Evolutionary conservation across 1,139 yeast genomes (phyloP).

Genomic region (Geotrichum macrosporum): DNA sequence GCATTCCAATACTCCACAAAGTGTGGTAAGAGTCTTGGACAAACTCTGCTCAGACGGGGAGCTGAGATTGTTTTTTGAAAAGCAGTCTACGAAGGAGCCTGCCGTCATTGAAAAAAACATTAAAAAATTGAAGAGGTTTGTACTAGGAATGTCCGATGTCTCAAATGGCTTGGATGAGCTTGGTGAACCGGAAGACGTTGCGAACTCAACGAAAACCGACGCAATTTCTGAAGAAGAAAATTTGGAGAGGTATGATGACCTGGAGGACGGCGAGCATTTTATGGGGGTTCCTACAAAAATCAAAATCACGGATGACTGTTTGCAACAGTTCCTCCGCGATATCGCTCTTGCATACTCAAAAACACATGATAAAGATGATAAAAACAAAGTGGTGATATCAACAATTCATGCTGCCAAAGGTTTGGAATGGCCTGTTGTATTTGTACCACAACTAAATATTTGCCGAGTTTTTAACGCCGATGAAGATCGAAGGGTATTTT

Average conservation of each 20-base stretch:
- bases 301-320: conserved; percentile 9
- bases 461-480: conserved; percentile 45
- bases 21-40: conserved; percentile 2
- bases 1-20: conserved; percentile 2
- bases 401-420: conserved; percentile 93
- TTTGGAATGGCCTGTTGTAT: conserved; percentile 82
- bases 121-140: conserved; percentile 5
- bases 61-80: not conserved
- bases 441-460: conserved; percentile 66
- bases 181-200: not conserved
- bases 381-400: conserved; percentile 37
- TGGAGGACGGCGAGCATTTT: not conserved
- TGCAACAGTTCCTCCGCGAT: conserved; percentile 9
- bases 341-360: not conserved
- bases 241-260: not conserved
- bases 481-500: conserved; percentile 76
- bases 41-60: conserved; percentile 6
- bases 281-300: not conserved
- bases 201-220: not conserved
- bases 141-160: conserved; percentile 1
- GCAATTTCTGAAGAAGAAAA: not conserved
- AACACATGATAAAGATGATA: not conserved
- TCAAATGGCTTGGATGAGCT: conserved; percentile 3
- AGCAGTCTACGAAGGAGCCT: conserved; percentile 5
- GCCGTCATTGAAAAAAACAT: conserved; percentile 4